Evolutionary conservation across 2,329 filamentous ascomycete species (phyloP).

Genomic region (Phoma sp.): DNA sequence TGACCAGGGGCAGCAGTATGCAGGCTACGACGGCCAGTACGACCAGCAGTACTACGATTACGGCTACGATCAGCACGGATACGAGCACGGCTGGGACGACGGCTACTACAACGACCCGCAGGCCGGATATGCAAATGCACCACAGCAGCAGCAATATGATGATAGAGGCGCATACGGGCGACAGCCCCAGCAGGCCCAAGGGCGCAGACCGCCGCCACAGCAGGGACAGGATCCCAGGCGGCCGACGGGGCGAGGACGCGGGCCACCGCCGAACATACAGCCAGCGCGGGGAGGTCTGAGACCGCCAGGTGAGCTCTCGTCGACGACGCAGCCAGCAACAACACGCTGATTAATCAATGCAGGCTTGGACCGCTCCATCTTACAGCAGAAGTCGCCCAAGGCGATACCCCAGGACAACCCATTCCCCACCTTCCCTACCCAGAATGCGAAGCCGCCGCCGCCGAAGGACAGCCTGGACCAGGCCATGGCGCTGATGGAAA

Average conservation of each 20-base stretch:
- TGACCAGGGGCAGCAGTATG: slow-evolving; percentile 33
- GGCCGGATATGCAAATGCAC: slow-evolving; percentile 35
- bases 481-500: slow-evolving; percentile 46
- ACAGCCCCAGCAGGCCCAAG: slow-evolving; percentile 23
- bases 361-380: slow-evolving; percentile 42
- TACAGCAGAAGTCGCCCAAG: slow-evolving; percentile 39
- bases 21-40: slow-evolving; percentile 39
- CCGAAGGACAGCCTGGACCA: slow-evolving; percentile 37
- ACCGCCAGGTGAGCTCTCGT: slow-evolving; percentile 36
- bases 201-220: slow-evolving; percentile 28
- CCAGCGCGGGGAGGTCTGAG: slow-evolving; percentile 37
- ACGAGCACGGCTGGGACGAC: slow-evolving; percentile 41
- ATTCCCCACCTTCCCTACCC: slow-evolving; percentile 56
- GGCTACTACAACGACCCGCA: slow-evolving; percentile 44
- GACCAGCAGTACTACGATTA: slow-evolving; percentile 44
- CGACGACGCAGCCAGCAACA: neutral
- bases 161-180: slow-evolving; percentile 32
- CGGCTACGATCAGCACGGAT: slow-evolving; percentile 43
- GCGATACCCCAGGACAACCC: slow-evolving; percentile 54
- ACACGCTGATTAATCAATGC: slow-evolving; percentile 3
- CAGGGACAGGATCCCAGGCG: slow-evolving; percentile 39
- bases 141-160: slow-evolving; percentile 30
- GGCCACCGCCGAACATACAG: slow-evolving; percentile 26
- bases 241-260: slow-evolving; percentile 35
- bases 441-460: slow-evolving; percentile 23